These are phyloP conservation scores for Primulina huaijiensis DNA, from an alignment of 257 asterid species.

Conservation along the genomic window DNA sequence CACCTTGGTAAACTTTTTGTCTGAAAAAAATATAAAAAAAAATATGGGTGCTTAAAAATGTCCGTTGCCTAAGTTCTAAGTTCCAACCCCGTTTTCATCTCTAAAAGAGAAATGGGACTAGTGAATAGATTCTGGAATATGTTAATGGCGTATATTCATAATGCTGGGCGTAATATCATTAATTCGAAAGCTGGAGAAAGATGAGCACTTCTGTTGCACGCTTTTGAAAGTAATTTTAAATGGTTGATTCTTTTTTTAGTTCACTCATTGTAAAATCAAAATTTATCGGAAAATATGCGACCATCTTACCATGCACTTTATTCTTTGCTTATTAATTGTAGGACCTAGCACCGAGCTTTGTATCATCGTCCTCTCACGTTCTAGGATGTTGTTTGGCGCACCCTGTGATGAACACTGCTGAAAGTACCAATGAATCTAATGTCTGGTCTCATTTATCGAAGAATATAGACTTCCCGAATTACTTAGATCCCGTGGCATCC, in stretches of 20 bases:
- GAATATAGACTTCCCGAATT: constrained; percentile 4
- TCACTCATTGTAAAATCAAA: too few relatives aligned
- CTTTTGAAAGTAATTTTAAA: neutral
- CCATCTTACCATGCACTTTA: constrained; percentile 6
- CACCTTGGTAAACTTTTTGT: too few relatives aligned
- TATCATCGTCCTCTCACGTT: constrained; percentile 21
- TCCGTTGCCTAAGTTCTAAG: too few relatives aligned
- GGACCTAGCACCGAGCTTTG: constrained; percentile 33
- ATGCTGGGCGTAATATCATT: neutral
- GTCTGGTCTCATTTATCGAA: constrained; percentile 3
- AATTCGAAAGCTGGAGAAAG: neutral
- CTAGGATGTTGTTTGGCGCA: constrained; percentile 14
- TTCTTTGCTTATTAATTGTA: constrained; percentile 14
- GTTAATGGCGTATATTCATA: neutral
- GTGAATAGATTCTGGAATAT: neutral
- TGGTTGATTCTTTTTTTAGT: neutral
- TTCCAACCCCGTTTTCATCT: neutral
- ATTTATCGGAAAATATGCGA: neutral
- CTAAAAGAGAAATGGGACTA: neutral
- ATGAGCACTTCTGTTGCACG: neutral
- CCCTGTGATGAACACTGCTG: constrained; percentile 20
- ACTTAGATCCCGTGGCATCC: constrained; percentile 14
- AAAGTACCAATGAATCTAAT: constrained; percentile 12
- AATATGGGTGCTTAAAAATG: too few relatives aligned
- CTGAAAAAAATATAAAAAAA: too few relatives aligned